Evolutionary conservation across 2,329 filamentous ascomycete species (phyloP).

Genomic region (Fusarium udum): DNA sequence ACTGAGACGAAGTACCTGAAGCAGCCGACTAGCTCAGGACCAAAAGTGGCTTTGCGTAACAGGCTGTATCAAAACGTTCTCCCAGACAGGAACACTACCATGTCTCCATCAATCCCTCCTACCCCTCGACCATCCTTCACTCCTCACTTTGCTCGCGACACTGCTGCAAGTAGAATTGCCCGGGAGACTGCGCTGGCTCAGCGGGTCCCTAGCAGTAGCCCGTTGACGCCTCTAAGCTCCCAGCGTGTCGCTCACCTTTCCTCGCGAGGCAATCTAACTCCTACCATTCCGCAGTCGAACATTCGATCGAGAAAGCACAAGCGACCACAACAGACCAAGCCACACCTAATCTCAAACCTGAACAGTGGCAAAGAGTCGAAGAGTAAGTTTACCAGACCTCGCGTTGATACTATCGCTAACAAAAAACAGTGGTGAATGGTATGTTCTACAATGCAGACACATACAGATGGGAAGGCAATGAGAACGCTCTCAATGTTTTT

Average conservation of each 20-base stretch:
- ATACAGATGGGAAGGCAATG: constrained; percentile 95
- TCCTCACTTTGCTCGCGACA: constrained; percentile 73
- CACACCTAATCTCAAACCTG: constrained; percentile 89
- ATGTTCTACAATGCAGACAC: constrained; percentile 94
- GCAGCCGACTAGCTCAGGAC: constrained; percentile 75
- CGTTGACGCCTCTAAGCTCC: constrained; percentile 64
- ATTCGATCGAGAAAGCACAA: constrained; percentile 66
- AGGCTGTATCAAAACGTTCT: constrained; percentile 65
- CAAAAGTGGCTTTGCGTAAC: constrained; percentile 69
- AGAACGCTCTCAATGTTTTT: constrained; percentile 83
- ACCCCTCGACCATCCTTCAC: constrained; percentile 65
- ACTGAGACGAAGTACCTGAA: constrained; percentile 86
- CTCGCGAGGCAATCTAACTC: constrained; percentile 58
- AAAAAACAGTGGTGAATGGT: constrained; percentile 77
- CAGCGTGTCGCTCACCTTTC: constrained; percentile 65
- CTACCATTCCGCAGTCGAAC: constrained; percentile 52
- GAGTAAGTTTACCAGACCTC: constrained; percentile 63
- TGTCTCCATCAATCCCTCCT: constrained; percentile 63
- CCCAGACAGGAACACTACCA: constrained; percentile 62
- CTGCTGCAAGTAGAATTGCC: constrained; percentile 71
- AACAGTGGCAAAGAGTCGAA: constrained; percentile 78
- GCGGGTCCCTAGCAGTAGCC: constrained; percentile 63
- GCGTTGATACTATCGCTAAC: constrained; percentile 43
- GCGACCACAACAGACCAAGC: constrained; percentile 74
- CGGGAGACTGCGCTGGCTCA: constrained; percentile 70